Evolutionary conservation across 371 early-diverging fungal genomes (phyloP).

Genomic region (Astathelohania contejeani): DNA sequence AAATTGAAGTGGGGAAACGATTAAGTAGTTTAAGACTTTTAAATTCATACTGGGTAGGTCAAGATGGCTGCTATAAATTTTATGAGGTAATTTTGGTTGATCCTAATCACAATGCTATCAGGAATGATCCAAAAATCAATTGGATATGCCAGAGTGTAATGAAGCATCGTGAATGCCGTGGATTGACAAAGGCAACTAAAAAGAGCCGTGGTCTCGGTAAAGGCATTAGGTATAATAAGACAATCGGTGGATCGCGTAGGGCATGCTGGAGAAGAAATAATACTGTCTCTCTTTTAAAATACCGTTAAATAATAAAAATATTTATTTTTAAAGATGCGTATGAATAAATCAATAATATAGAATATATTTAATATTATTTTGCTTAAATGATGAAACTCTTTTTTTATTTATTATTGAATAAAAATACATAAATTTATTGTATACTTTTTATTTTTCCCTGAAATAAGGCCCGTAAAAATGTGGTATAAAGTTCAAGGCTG

Average conservation of each 20-base stretch:
- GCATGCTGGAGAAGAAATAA: constrained; percentile 59
- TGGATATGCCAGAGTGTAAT: constrained; percentile 88
- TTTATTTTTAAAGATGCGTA: too few species aligned
- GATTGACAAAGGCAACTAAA: constrained; percentile 81
- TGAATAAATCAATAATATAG: too few species aligned
- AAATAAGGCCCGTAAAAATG: too few species aligned
- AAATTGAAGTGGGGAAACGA: constrained; percentile 82
- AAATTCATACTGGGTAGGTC: constrained; percentile 94
- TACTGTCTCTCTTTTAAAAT: constrained; percentile 56
- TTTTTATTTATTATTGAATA: too few species aligned
- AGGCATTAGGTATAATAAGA: constrained; percentile 91
- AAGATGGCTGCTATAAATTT: constrained; percentile 90
- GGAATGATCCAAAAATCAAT: constrained; percentile 87
- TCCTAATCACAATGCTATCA: constrained; percentile 80
- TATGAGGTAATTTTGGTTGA: constrained; percentile 94
- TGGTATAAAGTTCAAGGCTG: too few species aligned
- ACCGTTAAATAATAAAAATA: constrained; percentile 52
- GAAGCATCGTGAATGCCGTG: constrained; percentile 93
- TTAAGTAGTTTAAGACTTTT: constrained; percentile 81
- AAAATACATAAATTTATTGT: too few species aligned
- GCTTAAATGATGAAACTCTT: too few species aligned
- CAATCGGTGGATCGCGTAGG: constrained; percentile 78
- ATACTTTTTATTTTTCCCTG: too few species aligned
- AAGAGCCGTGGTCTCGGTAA: constrained; percentile 87
- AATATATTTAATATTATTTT: too few species aligned